These are phyloP conservation scores for Kazachstania sp. DNA, from an alignment of 1,139 yeast species.

Conservation along the genomic window DNA sequence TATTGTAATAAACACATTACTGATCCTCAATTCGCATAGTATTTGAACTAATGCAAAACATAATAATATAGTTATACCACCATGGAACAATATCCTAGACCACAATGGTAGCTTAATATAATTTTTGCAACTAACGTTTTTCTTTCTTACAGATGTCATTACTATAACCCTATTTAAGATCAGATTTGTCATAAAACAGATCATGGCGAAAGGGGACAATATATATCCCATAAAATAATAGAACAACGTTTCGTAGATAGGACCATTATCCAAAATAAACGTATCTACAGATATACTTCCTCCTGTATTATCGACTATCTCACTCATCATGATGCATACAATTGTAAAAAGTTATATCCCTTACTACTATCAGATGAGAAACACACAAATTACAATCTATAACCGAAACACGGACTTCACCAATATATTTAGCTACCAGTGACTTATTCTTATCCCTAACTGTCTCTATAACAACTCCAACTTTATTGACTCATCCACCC, in stretches of 20 bases:
- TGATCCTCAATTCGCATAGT: not conserved
- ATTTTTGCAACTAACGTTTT: constrained; percentile 2
- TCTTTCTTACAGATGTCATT: constrained; percentile 21
- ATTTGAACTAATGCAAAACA: not conserved
- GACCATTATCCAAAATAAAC: not conserved
- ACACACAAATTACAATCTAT: too few species aligned
- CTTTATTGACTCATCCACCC: too few species aligned
- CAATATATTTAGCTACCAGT: too few species aligned
- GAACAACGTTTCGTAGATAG: not conserved
- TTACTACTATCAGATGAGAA: too few species aligned
- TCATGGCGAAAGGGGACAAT: not conserved
- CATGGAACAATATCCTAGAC: constrained; percentile 16
- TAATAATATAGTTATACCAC: constrained; percentile 12
- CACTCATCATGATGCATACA: not conserved
- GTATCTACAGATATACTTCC: not conserved
- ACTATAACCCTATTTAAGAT: constrained; percentile 20
- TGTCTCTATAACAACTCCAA: too few species aligned
- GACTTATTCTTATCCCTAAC: too few species aligned
- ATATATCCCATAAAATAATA: constrained; percentile 3
- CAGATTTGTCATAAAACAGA: constrained; percentile 4
- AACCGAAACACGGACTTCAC: too few species aligned
- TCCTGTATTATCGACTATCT: too few species aligned
- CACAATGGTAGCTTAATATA: constrained; percentile 14
- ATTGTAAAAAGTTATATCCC: too few species aligned
- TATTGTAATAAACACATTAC: not conserved